A percentile compares a stretch with the other conserved stretches of the same genome.
Conservation (phyloP, 1,284 basidiomycete genomes). For the Cutaneotrichosporon cutaneum region DNA sequence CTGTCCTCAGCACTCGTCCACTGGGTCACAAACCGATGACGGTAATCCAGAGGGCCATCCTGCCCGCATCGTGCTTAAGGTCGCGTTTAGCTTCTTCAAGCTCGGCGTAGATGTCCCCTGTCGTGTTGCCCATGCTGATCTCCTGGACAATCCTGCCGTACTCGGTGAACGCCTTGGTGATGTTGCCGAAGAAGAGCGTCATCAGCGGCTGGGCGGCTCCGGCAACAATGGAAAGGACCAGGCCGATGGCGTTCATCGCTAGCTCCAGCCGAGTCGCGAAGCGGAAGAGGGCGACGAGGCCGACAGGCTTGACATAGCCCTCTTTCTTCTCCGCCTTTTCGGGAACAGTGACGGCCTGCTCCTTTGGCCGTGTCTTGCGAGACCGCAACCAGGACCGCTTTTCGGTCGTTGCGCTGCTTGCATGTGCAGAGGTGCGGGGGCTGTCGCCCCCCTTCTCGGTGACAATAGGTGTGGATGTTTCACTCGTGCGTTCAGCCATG, state of each 20-base stretch:
- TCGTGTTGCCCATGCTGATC: neutral
- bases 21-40: conserved; percentile 52
- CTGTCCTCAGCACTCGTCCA: too few species aligned
- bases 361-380: too few species aligned
- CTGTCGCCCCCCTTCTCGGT: too few species aligned
- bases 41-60: conserved; percentile 47
- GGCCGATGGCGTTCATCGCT: conserved; percentile 43
- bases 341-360: too few species aligned
- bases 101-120: conserved; percentile 8
- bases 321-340: conserved; percentile 1
- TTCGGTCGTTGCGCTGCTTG: too few species aligned
- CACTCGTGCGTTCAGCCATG: too few species aligned
- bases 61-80: conserved; percentile 41
- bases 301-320: conserved; percentile 31
- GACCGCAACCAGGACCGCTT: too few species aligned
- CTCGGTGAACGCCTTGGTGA: conserved; percentile 48
- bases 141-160: conserved; percentile 31
- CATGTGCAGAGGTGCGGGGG: too few species aligned
- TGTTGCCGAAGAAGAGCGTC: conserved; percentile 52
- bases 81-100: conserved; percentile 28
- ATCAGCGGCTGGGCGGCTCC: conserved; percentile 50
- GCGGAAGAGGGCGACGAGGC: conserved; percentile 42
- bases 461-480: too few species aligned
- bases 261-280: conserved; percentile 43
- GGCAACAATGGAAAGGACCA: conserved; percentile 45